phyloP scores from a whole-genome alignment of 2,329 filamentous ascomycete species.

The Fusarium sp. region DNA sequence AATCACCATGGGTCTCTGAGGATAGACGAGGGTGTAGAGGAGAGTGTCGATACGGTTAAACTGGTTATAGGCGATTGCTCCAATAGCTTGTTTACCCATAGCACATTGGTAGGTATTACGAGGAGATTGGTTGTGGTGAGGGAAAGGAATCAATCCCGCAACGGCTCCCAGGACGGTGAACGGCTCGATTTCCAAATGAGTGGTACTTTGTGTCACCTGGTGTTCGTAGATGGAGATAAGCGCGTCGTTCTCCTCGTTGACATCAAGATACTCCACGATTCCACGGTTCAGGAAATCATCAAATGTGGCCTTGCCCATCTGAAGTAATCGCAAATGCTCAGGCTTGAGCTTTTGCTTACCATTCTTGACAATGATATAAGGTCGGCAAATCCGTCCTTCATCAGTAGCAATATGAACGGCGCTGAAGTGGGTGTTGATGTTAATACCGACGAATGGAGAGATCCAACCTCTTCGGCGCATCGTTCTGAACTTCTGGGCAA shows the following conservation, averaged over 20 bases:
- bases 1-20: conserved; percentile 97
- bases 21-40: conserved; percentile 96
- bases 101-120: conserved; percentile 99
- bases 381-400: conserved; percentile 95
- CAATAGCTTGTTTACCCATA: conserved; percentile 99
- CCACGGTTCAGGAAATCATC: conserved; percentile 93
- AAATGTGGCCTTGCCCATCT: conserved; percentile 87
- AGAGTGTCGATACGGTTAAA: conserved; percentile 97
- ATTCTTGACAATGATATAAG: conserved; percentile 94
- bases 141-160: conserved; percentile 95
- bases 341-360: conserved; percentile 82
- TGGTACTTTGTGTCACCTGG: conserved; percentile 84
- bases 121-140: conserved; percentile 98
- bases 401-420: conserved; percentile 97
- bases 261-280: conserved; percentile 94
- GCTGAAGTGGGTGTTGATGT: conserved; percentile 92
- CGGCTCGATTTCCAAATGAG: conserved; percentile 96
- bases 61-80: conserved; percentile 97
- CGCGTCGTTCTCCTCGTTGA: conserved; percentile 98
- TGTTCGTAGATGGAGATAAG: conserved; percentile 91
- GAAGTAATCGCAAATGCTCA: conserved; percentile 82
- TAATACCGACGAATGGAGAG: conserved; percentile 96
- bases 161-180: conserved; percentile 97
- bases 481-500: conserved; percentile 85
- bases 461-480: conserved; percentile 91